Conservation (phyloP, 164 flowering plant species). For the Santalum album region DNA sequence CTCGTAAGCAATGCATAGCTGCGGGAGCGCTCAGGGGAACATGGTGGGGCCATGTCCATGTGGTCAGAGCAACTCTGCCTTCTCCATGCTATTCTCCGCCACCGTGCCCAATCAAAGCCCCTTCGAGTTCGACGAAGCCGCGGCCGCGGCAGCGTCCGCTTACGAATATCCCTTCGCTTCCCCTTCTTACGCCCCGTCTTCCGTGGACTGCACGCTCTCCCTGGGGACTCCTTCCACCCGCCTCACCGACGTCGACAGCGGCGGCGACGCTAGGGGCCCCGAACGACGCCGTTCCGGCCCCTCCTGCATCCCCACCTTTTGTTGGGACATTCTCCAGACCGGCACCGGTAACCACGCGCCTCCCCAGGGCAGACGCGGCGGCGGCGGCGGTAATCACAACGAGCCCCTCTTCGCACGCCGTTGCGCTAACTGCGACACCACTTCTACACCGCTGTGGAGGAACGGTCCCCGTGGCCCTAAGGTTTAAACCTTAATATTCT, state of each 20-base stretch:
- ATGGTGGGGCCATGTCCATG: slow-evolving; percentile 43
- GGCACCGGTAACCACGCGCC: slow-evolving; percentile 10
- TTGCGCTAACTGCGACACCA: slow-evolving; percentile 97
- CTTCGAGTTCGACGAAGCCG: slow-evolving; percentile 12
- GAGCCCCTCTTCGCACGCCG: slow-evolving; percentile 79
- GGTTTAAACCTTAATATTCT: slow-evolving; percentile 30
- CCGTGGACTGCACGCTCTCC: slow-evolving; percentile 93
- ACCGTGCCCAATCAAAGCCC: slow-evolving; percentile 23
- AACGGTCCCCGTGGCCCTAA: slow-evolving; percentile 98
- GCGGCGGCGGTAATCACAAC: slow-evolving; percentile 12
- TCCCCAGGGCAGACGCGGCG: slow-evolving; percentile 19
- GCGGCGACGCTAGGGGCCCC: slow-evolving; percentile 9
- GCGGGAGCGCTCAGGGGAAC: slow-evolving; percentile 25
- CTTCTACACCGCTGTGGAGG: slow-evolving; percentile 98
- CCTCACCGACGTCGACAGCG: slow-evolving; percentile 12
- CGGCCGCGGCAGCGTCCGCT: slow-evolving; percentile 1
- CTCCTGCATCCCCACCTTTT: slow-evolving; percentile 41
- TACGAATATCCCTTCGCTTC: slow-evolving; percentile 17
- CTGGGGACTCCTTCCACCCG: slow-evolving; percentile 93
- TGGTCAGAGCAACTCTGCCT: slow-evolving; percentile 32
- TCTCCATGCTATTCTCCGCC: slow-evolving; percentile 59
- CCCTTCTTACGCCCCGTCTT: slow-evolving; percentile 28
- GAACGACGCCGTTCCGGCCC: slow-evolving; percentile 15
- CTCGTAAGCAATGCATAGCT: slow-evolving; percentile 32
- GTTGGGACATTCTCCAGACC: slow-evolving; percentile 53